Conservation (phyloP, 805 yeast genomes). For the Pichia phayaonensis region DNA sequence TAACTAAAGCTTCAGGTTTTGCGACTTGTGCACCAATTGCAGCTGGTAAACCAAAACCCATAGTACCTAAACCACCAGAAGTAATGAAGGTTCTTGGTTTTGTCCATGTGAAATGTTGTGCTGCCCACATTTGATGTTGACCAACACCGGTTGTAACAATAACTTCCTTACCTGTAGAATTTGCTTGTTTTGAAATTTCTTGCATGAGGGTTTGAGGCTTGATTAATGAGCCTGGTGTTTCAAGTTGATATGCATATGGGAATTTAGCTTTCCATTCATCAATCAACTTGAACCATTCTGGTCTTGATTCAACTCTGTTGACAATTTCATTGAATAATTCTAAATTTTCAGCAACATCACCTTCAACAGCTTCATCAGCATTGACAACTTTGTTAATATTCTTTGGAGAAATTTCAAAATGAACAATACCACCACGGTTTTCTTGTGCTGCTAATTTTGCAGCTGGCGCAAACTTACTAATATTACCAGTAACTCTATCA, state of each 20-base stretch:
- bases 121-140: slow-evolving; percentile 99
- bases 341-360: slow-evolving; percentile 83
- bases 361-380: slow-evolving; percentile 95
- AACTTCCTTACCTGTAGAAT: slow-evolving; percentile 59
- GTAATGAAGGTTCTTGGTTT: slow-evolving; percentile 90
- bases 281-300: slow-evolving; percentile 72
- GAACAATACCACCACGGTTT: slow-evolving; percentile 91
- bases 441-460: slow-evolving; percentile 86
- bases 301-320: slow-evolving; percentile 54
- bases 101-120: slow-evolving; percentile 94
- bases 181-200: slow-evolving; percentile 68
- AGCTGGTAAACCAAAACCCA: slow-evolving; percentile 97
- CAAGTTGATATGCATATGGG: slow-evolving; percentile 77
- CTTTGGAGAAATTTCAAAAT: slow-evolving; percentile 93
- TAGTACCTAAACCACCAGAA: slow-evolving; percentile 98
- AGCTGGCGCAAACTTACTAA: slow-evolving; percentile 85
- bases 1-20: slow-evolving; percentile 87
- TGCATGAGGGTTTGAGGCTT: slow-evolving; percentile 90
- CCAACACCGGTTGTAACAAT: slow-evolving; percentile 97
- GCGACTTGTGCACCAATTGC: slow-evolving; percentile 99
- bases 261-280: slow-evolving; percentile 77
- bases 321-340: slow-evolving; percentile 65
- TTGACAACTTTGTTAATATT: slow-evolving; percentile 96
- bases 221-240: slow-evolving; percentile 71
- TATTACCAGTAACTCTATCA: slow-evolving; percentile 91